Evolutionary conservation across 2,329 filamentous ascomycete genomes (phyloP).

Genomic region (Colletotrichum liaoningense): DNA sequence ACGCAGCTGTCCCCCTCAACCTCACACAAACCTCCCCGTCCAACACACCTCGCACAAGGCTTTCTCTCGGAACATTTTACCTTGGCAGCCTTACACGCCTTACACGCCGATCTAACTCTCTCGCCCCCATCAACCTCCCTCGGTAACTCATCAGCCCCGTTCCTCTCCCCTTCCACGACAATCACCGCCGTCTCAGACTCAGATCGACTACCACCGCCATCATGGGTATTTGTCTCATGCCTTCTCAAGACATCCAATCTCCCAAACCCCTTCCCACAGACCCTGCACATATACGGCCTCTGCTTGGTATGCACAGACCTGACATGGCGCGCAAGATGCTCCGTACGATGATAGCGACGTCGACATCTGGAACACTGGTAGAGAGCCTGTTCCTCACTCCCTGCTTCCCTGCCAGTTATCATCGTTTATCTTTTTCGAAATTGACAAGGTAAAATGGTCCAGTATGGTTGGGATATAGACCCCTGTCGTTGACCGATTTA

Average conservation of each 20-base stretch:
- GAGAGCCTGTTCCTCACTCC: not conserved
- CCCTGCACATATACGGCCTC: conserved; percentile 1
- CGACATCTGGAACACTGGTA: conserved; percentile 16
- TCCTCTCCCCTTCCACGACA: not conserved
- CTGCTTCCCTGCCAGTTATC: too few relatives aligned
- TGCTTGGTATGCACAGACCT: conserved; percentile 12
- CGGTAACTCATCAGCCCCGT: not conserved
- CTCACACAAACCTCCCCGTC: not conserved
- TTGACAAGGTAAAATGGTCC: too few relatives aligned
- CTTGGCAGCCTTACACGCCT: not conserved
- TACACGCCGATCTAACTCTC: not conserved
- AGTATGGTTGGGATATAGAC: not conserved
- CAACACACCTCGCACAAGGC: not conserved
- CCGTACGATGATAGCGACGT: conserved; percentile 8
- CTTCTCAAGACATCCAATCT: conserved; percentile 11
- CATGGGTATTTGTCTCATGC: not conserved
- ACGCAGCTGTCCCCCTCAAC: not conserved
- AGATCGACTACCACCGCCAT: not conserved
- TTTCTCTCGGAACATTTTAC: conserved; percentile 18
- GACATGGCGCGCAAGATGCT: conserved; percentile 11
- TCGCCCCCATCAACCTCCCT: not conserved
- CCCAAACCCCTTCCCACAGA: conserved; percentile 5
- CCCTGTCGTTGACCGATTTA: not conserved
- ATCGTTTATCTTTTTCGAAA: not conserved
- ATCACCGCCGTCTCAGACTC: not conserved